These are phyloP conservation scores for Pistacia integerrima DNA, from an alignment of 345 rosid genomes.

Conservation along the genomic window DNA sequence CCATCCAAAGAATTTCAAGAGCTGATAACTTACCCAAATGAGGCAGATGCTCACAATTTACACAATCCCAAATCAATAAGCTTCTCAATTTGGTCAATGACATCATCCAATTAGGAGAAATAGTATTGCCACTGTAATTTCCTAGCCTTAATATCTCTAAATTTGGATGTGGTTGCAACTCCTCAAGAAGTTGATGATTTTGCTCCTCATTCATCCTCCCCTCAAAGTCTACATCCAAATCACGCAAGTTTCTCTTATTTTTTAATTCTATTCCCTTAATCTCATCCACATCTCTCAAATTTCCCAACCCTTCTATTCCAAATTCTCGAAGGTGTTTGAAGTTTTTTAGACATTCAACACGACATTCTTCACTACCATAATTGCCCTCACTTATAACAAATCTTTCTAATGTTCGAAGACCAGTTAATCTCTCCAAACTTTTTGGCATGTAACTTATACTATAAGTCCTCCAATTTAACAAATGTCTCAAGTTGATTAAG, in stretches of 20 bases:
- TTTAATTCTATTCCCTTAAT: neutral
- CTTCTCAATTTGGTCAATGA: neutral
- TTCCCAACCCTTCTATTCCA: neutral
- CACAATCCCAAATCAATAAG: fast-evolving
- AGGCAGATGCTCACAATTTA: neutral
- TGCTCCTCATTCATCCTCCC: neutral
- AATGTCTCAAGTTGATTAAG: too few species aligned
- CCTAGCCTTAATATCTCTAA: slow-evolving; percentile 12
- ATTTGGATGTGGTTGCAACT: slow-evolving; percentile 17
- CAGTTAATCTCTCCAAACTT: neutral
- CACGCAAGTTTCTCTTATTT: neutral
- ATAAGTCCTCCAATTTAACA: too few species aligned
- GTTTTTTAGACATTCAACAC: neutral
- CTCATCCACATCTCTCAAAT: neutral
- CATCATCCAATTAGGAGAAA: slow-evolving; percentile 8
- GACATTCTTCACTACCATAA: neutral
- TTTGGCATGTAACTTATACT: too few species aligned
- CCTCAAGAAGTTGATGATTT: slow-evolving; percentile 13
- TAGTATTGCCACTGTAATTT: neutral
- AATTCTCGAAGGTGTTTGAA: neutral
- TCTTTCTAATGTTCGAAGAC: neutral
- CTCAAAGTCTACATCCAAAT: slow-evolving; percentile 7
- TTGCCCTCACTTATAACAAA: neutral
- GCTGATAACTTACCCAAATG: neutral
- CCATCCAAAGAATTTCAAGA: neutral